Conservation (phyloP, 2,329 filamentous ascomycete species). For the Drechslerella dactyloides region DNA sequence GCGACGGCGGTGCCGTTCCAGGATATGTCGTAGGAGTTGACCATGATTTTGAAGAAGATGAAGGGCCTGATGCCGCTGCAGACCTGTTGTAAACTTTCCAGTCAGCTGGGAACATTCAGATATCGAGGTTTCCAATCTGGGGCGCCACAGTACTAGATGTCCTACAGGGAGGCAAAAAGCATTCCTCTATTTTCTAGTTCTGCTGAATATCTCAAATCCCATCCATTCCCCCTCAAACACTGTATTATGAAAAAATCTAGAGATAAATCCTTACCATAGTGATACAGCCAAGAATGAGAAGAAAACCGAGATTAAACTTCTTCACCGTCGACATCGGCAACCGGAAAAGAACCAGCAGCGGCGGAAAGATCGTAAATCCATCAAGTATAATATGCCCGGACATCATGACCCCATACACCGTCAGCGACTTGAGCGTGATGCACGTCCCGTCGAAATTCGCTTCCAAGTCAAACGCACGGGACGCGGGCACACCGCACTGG, state of each 20-base stretch:
- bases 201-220: too few species aligned
- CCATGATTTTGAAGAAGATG: conserved; percentile 31
- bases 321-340: conserved; percentile 22
- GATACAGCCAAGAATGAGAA: conserved; percentile 25
- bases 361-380: conserved; percentile 29
- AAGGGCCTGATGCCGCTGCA: conserved; percentile 19
- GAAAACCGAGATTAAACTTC: conserved; percentile 30
- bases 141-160: too few species aligned
- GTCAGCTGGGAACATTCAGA: too few species aligned
- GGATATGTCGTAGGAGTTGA: conserved; percentile 34
- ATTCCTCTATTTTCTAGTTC: too few species aligned
- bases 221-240: too few species aligned
- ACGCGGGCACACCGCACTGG: conserved; percentile 34
- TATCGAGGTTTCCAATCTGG: too few species aligned
- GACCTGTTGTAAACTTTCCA: too few species aligned
- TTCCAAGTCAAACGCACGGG: conserved; percentile 23
- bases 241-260: too few species aligned
- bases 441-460: conserved; percentile 34
- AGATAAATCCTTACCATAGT: conserved; percentile 7
- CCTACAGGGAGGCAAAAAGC: too few species aligned
- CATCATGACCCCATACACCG: conserved; percentile 22
- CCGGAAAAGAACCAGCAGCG: conserved; percentile 23
- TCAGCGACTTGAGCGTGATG: conserved; percentile 20
- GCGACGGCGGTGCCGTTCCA: conserved; percentile 28
- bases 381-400: conserved; percentile 22